Percentiles rank a stretch among this genome's conserved stretches.
These are phyloP conservation scores for Neurospora africana DNA, from an alignment of 495 filamentous ascomycete species.

Conservation along the genomic window DNA sequence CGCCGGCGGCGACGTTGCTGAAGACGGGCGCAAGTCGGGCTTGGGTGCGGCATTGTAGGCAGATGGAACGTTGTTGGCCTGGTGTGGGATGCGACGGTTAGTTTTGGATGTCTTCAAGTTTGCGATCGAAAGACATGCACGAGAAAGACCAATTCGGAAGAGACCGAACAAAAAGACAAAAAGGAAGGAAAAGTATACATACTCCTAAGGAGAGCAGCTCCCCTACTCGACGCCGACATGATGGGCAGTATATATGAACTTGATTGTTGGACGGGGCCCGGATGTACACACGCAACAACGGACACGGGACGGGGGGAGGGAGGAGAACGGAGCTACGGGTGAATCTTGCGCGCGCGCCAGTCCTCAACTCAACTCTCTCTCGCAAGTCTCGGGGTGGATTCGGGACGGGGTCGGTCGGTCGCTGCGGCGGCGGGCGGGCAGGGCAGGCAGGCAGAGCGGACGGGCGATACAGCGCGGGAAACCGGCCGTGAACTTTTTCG, in stretches of 20 bases:
- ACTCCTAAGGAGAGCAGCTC: constrained; percentile 35
- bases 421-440: not conserved
- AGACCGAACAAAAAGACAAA: too few species aligned
- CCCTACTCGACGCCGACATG: constrained; percentile 44
- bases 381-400: not conserved
- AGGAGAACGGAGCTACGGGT: not conserved
- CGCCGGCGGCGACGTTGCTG: not conserved
- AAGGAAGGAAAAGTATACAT: constrained; percentile 8
- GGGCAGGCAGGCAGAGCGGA: not conserved
- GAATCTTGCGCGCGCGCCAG: not conserved
- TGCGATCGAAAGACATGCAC: constrained; percentile 10
- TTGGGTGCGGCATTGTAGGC: constrained; percentile 1
- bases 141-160: not conserved
- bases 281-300: not conserved
- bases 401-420: not conserved
- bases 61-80: not conserved
- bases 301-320: not conserved
- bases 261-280: not conserved
- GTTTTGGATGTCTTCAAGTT: not conserved
- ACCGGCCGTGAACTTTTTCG: constrained; percentile 23
- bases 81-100: not conserved
- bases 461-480: not conserved
- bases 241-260: constrained; percentile 12
- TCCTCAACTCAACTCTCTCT: not conserved
- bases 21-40: constrained; percentile 1